Evolutionary conservation across 768 basidiomycete genomes (phyloP), one percentile per base, ranked within the genome.

Genomic region (Cytidiella melzeri): DNA sequence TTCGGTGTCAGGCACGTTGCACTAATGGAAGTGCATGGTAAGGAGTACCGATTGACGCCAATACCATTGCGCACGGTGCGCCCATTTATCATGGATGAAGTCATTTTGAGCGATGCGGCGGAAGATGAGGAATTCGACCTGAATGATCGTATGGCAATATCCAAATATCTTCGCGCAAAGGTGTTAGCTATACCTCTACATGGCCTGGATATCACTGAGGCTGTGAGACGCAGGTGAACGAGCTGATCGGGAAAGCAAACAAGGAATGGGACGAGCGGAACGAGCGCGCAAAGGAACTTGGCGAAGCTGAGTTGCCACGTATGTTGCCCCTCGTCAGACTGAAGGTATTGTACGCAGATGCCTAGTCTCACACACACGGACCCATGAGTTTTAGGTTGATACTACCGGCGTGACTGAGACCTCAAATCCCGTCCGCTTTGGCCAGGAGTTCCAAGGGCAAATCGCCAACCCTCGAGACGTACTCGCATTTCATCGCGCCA

Each of bases 401-500:
- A 94, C 92, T 0, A 90, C 94, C 0, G 89, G 87, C 38, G 87
- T 92, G 6, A 82, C 81, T 49, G 88, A 91, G 58, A 92, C 92
- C 69, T 92, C 88, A 47, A 99, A 99, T 64, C 94, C 95, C 20
- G 86, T 95, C 45, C 86, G 96, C 9, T 96, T 99, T 63, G 95
- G 96, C 1, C 93, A 95, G 64, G 90, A 95, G 64, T 97, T 97
- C 65, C 79, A 84, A 56, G 91, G 90, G 1, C 78, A 77, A 19
- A 77, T 98, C 28, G 96, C 96, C 10, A 99, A 99, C 62, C 95
- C 96, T 13, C 79, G 92, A 23, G 95, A 98, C 62, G 79, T 96
- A 20, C 79, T 99, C 24, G 79, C 90, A 28, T 98, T 96, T 69
- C 84, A 92, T 64, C 84, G 91, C 19, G 75, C 85, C 37, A 92